Evolutionary conservation across 2,329 filamentous ascomycete genomes (phyloP).

Genomic region (Fusarium nelsonii): DNA sequence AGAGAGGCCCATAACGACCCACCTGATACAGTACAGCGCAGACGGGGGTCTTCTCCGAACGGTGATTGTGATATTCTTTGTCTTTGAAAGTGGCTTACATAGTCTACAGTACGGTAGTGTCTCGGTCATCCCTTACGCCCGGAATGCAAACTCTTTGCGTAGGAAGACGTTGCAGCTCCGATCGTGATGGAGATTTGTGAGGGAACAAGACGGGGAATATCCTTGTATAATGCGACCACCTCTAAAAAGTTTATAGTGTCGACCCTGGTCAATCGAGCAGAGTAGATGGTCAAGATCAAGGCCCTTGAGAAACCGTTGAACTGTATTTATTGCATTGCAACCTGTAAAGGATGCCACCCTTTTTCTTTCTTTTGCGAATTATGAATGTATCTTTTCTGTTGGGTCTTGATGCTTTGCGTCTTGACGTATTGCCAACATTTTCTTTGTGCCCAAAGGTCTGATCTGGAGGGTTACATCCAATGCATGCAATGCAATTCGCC

Average conservation of each 20-base stretch:
- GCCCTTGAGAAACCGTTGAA: conserved; percentile 1
- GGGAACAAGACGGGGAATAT: conserved; percentile 16
- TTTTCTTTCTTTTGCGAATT: not conserved
- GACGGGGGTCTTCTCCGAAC: not conserved
- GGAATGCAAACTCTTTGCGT: conserved; percentile 36
- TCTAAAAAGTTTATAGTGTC: conserved; percentile 9
- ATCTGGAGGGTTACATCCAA: conserved; percentile 28
- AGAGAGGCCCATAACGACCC: not conserved
- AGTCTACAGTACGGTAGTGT: not conserved
- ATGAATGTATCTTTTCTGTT: conserved; percentile 27
- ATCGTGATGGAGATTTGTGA: conserved; percentile 1
- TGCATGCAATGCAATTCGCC: conserved; percentile 18
- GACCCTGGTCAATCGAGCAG: conserved; percentile 7
- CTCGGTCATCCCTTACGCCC: conserved; percentile 19
- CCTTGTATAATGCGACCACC: conserved; percentile 1
- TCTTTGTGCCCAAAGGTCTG: conserved; percentile 20
- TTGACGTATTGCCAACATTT: conserved; percentile 20
- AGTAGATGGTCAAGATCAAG: conserved; percentile 7
- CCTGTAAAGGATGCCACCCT: conserved; percentile 17
- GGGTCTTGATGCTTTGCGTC: conserved; percentile 14
- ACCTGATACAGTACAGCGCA: not conserved
- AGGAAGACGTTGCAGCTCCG: conserved; percentile 10
- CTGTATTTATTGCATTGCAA: not conserved
- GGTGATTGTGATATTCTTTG: conserved; percentile 15
- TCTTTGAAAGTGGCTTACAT: conserved; percentile 6